Evolutionary conservation across 2,329 filamentous ascomycete genomes (phyloP).

Genomic region (Neonectria punicea): DNA sequence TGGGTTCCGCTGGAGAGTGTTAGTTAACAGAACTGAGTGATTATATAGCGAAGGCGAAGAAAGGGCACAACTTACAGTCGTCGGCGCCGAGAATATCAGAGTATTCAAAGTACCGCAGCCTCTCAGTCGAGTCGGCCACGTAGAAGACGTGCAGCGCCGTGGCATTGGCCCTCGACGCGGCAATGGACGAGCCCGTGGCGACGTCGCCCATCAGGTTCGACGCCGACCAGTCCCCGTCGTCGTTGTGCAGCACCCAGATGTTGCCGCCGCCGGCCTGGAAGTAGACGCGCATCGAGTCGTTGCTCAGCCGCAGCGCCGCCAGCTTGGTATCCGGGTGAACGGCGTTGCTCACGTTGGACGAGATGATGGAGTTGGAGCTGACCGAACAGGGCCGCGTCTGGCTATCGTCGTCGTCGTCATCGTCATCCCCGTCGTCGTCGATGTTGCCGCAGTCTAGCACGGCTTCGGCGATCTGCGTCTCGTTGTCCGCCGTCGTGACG

Average conservation of each 20-base stretch:
- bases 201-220: slow-evolving; percentile 17
- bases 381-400: slow-evolving; percentile 19
- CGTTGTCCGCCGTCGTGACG: slow-evolving; percentile 21
- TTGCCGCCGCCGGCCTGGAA: slow-evolving; percentile 29
- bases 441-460: slow-evolving; percentile 26
- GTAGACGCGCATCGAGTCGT: slow-evolving; percentile 28
- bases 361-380: slow-evolving; percentile 32
- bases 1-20: slow-evolving; percentile 5
- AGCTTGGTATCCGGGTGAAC: slow-evolving; percentile 32
- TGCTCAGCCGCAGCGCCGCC: slow-evolving; percentile 24
- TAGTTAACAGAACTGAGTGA: neutral
- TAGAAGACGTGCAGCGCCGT: slow-evolving; percentile 27
- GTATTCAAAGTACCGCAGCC: slow-evolving; percentile 20
- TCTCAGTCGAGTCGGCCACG: slow-evolving; percentile 24
- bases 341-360: slow-evolving; percentile 20
- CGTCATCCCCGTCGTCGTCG: slow-evolving; percentile 11
- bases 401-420: slow-evolving; percentile 1
- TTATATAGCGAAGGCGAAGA: neutral
- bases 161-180: slow-evolving; percentile 16
- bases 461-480: slow-evolving; percentile 29
- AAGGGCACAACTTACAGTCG: slow-evolving; percentile 2
- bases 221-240: slow-evolving; percentile 20
- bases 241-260: slow-evolving; percentile 25
- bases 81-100: slow-evolving; percentile 16
- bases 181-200: slow-evolving; percentile 24